Conservation (phyloP, 2,329 filamentous ascomycete genomes). For the Pseudogymnoascus sp. region DNA sequence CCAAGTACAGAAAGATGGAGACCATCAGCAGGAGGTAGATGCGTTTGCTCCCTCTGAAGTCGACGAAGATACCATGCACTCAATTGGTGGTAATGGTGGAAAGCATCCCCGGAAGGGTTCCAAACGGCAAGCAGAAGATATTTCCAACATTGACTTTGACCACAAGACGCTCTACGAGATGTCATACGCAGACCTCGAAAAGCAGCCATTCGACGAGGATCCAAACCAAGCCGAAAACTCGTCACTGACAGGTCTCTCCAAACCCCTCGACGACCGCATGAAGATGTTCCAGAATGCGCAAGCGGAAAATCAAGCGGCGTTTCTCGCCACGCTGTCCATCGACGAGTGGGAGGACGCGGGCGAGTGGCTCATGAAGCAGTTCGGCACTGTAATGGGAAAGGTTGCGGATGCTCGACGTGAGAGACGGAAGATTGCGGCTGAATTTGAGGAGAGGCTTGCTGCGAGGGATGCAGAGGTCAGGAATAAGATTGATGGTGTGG, state of each 20-base stretch:
- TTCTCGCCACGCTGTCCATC: conserved; percentile 21
- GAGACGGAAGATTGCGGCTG: conserved; percentile 20
- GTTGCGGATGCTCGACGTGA: conserved; percentile 21
- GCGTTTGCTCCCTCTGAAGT: background rate
- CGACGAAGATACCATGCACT: background rate
- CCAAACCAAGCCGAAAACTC: background rate
- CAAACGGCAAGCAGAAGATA: background rate
- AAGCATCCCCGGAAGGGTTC: background rate
- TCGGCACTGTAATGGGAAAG: conserved; percentile 19
- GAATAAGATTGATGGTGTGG: conserved; percentile 18
- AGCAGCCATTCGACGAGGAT: background rate
- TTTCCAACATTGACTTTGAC: background rate
- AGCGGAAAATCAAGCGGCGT: conserved; percentile 10
- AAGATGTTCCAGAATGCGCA: conserved; percentile 12
- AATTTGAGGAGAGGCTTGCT: conserved; percentile 25
- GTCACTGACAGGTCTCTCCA: background rate
- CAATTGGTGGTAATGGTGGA: background rate
- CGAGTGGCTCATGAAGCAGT: conserved; percentile 25
- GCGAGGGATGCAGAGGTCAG: conserved; percentile 22
- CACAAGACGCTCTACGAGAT: background rate
- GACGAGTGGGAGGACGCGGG: conserved; percentile 28
- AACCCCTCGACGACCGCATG: conserved; percentile 17
- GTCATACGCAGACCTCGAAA: background rate
- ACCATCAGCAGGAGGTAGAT: background rate
- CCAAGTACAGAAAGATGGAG: background rate